Evolutionary conservation across 805 yeast species (phyloP).

Genomic region (Komagataella populi): DNA sequence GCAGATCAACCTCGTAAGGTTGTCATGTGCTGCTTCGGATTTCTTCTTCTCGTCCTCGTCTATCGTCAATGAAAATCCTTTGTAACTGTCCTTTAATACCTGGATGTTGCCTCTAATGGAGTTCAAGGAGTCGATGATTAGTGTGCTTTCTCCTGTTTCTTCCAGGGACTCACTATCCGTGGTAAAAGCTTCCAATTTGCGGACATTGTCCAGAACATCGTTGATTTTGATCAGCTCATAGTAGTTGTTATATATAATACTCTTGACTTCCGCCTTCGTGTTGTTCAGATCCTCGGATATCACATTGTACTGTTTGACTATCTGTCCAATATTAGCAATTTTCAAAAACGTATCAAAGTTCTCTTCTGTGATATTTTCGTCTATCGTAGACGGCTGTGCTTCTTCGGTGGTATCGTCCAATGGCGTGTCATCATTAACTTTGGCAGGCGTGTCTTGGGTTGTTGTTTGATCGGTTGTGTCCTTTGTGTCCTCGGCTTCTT

Average conservation of each 20-base stretch:
- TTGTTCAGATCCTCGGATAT: slow-evolving; percentile 32
- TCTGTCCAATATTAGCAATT: slow-evolving; percentile 15
- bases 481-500: slow-evolving; percentile 3
- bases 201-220: slow-evolving; percentile 25
- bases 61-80: not conserved
- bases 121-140: not conserved
- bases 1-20: not conserved
- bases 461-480: not conserved
- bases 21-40: not conserved
- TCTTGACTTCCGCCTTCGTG: slow-evolving; percentile 48
- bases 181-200: not conserved
- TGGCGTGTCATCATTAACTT: not conserved
- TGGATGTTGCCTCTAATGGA: not conserved
- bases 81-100: not conserved
- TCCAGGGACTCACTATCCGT: not conserved
- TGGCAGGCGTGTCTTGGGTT: not conserved
- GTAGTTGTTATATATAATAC: slow-evolving; percentile 64
- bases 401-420: not conserved
- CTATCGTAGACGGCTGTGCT: not conserved
- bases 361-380: slow-evolving; percentile 10
- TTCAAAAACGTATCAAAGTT: slow-evolving; percentile 19
- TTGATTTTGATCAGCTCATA: slow-evolving; percentile 59
- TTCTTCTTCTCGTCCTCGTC: not conserved
- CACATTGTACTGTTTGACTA: slow-evolving; percentile 22
- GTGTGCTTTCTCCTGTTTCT: not conserved